Base-by-base conservation (phyloP, 768 basidiomycete genomes). In the Tephrocybe sp. region DNA sequence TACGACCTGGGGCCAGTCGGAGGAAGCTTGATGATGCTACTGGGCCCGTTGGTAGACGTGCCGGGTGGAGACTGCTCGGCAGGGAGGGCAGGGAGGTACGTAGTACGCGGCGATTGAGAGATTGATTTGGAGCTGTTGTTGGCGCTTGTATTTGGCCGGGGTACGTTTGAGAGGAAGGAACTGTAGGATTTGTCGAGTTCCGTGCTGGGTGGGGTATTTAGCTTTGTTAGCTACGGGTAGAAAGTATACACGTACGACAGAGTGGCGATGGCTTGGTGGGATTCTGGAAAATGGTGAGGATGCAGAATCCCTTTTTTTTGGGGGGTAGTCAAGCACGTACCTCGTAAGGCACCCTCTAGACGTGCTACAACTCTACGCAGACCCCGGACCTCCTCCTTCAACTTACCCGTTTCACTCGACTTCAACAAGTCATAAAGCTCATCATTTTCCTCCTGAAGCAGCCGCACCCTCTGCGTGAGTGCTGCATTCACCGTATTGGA, bases 401-500 rank as follows among this genome's bases (percentile, higher is more conserved):
- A 63, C 63, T 79, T 84, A 4, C 89, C 90, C 0, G 87, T 87
- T 67, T 93, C 90, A 35, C 85, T 80, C 20, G 73, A 73, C 64
- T 82, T 86, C 49, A 93, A 68, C 9, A 92, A 69, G 43, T 83
- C 79, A 63, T 92, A 93, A 14, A 93, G 66, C 56, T 93, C 91
- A 57, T 93, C 89, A 53, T 93, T 93, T 66, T 93, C 91, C 49
- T 91, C 86, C 63, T 93, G 91, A 9, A 93, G 71, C 14, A 84
- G 66, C 42, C 81, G 80, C 22, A 81, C 78, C 41, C 88, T 76
- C 61, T 92, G 89, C 0, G 81, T 86, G 51, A 93, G 75, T 0
- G 90, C 90, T n/a, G 83, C 74, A 34, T 80, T 68, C 30, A 88
- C 84, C 1, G 85, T 86, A 55, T 74, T 79, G 10, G 73, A 74